Evolutionary conservation across 2,329 filamentous ascomycete genomes (phyloP).

Genomic region (Exophiala xenobiotica): DNA sequence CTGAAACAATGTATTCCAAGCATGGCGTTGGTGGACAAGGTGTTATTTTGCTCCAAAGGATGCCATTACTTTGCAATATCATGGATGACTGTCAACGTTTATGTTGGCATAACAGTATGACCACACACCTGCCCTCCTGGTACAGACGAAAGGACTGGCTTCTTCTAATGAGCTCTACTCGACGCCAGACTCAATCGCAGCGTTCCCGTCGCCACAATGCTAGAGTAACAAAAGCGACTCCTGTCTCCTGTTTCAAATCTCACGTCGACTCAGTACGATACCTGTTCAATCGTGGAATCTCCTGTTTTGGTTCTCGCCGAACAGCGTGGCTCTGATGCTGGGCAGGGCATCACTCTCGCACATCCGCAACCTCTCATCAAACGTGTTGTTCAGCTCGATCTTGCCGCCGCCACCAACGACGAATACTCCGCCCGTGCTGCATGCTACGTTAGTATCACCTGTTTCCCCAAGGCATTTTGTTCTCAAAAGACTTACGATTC

Average conservation of each 20-base stretch:
- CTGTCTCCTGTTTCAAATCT: no score
- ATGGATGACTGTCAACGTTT: background rate
- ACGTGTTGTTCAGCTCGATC: constrained; percentile 98
- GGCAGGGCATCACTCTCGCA: constrained; percentile 84
- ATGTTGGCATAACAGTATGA: no score
- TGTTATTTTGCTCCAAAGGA: background rate
- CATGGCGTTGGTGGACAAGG: constrained; percentile 5
- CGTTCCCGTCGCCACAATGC: background rate
- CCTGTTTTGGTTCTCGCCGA: constrained; percentile 92
- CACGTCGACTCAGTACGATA: no score
- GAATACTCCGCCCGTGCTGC: constrained; percentile 76
- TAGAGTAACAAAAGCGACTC: background rate
- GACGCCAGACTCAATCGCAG: background rate
- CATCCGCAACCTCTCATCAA: constrained; percentile 84
- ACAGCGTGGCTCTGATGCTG: constrained; percentile 78
- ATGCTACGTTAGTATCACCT: background rate
- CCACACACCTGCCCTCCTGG: no score
- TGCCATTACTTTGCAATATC: background rate
- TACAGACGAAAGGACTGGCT: background rate
- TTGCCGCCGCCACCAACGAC: constrained; percentile 83
- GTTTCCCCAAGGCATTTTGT: background rate
- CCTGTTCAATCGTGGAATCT: constrained; percentile 82
- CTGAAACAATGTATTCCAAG: background rate
- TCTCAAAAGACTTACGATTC: constrained; percentile 68
- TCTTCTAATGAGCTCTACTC: background rate